These are phyloP conservation scores for Phytophthora pini DNA, from an alignment of 352 stramenopile genomes.

Conservation along the genomic window DNA sequence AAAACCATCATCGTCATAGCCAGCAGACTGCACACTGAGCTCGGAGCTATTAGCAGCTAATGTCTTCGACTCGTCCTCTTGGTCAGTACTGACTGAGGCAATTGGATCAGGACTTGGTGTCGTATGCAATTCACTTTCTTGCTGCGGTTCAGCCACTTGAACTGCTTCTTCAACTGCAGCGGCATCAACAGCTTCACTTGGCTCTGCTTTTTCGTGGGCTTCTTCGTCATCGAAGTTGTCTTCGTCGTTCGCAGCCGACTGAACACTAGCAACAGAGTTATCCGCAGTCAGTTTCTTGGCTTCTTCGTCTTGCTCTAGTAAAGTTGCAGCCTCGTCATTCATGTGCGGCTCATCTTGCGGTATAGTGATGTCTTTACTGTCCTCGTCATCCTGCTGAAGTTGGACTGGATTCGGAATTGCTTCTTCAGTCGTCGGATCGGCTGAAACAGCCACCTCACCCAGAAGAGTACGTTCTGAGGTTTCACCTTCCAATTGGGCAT, in stretches of 20 bases:
- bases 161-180: conserved; percentile 7
- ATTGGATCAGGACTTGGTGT: no score
- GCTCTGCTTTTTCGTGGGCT: background rate
- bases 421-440: conserved; percentile 3
- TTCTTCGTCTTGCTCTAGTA: conserved; percentile 7
- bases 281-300: conserved; percentile 13
- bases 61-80: conserved; percentile 7
- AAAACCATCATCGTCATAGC: conserved; percentile 37
- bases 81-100: background rate
- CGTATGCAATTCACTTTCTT: background rate
- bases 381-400: conserved; percentile 6
- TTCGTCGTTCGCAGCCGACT: conserved; percentile 32
- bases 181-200: conserved; percentile 4
- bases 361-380: background rate
- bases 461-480: background rate
- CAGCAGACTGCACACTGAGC: conserved; percentile 21
- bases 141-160: background rate
- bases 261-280: conserved; percentile 22
- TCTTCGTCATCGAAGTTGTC: conserved; percentile 37
- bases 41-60: conserved; percentile 24
- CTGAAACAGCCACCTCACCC: background rate
- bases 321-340: background rate
- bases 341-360: background rate
- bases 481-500: conserved; percentile 6
- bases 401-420: background rate